Evolutionary conservation across 495 filamentous ascomycete genomes (phyloP), one percentile per base, ranked within the genome.

Genomic region (Hypoxylon crocopeplum): DNA sequence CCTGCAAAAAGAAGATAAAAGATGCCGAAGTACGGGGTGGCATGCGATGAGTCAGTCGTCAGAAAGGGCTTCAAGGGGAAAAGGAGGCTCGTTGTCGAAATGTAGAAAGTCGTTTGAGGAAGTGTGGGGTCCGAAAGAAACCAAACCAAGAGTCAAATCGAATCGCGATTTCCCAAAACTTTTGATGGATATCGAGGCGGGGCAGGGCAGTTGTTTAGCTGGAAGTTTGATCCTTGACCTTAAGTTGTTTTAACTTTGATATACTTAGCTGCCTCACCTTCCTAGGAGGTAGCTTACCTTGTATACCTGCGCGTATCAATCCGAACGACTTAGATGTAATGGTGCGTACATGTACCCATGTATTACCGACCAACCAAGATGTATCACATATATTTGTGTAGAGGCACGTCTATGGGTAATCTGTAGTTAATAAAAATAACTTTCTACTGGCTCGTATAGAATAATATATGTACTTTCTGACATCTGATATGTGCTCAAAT

Each of bases 401-500:
- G n/a, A n/a, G n/a, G n/a, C n/a, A n/a, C n/a, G n/a, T n/a, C n/a
- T n/a, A n/a, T n/a, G n/a, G n/a, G 24, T 27, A 27, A 27, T 8
- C 24, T 27, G 24, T 8, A 27, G 24, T 27, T 3, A 8, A 27
- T n/a, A n/a, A n/a, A n/a, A n/a, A n/a, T n/a, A n/a, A n/a, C n/a
- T n/a, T n/a, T n/a, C n/a, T n/a, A n/a, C n/a, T n/a, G n/a, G n/a
- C n/a, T n/a, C n/a, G n/a, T n/a, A n/a, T n/a, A n/a, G n/a, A n/a
- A n/a, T n/a, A n/a, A n/a, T n/a, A n/a, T n/a, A 8, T 27, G 47
- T 39, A 6, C 38, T 48, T 64, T 64, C 17, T 53, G 60, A 58
- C 44, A 64, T 54, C 13, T 63, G 48, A 63, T 63, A 63, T 63
- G 16, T 63, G 42, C 42, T 52, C 47, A 48, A 63, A 58, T 53